phyloP scores from a whole-genome alignment of 768 basidiomycete genomes.

The Lyophyllum shimeji region DNA sequence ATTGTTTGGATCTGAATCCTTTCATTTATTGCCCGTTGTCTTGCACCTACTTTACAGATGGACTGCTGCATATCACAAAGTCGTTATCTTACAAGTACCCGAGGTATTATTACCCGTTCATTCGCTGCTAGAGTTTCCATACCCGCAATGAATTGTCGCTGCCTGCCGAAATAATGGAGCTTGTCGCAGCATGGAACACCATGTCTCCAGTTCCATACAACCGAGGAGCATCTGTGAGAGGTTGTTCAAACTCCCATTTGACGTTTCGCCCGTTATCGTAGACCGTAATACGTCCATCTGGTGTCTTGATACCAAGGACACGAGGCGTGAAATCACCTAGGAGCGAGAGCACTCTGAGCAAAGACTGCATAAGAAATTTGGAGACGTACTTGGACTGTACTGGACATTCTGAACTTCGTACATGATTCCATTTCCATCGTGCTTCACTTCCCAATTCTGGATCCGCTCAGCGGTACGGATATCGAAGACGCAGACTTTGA shows the following conservation, averaged over 20 bases:
- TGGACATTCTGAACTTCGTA: not conserved
- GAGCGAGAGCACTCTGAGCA: not conserved
- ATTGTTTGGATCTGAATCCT: not conserved
- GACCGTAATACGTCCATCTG: not conserved
- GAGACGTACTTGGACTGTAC: not conserved
- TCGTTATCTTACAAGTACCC: no score
- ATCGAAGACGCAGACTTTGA: not conserved
- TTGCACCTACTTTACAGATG: not conserved
- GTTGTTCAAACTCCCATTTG: slow-evolving; percentile 4
- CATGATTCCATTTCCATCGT: not conserved
- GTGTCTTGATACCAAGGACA: not conserved
- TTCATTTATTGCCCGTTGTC: not conserved
- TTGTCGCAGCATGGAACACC: not conserved
- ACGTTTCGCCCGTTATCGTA: not conserved
- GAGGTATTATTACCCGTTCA: not conserved
- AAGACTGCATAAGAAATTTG: not conserved
- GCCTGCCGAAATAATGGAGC: not conserved
- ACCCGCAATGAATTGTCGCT: not conserved
- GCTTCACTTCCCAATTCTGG: not conserved
- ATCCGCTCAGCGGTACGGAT: not conserved
- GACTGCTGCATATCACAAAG: not conserved
- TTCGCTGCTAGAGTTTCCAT: not conserved
- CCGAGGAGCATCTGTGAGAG: not conserved
- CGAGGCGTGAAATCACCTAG: not conserved
- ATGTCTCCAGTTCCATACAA: not conserved